Percentiles rank a stretch among this genome's conserved stretches.
These are phyloP conservation scores for Rhizopogon roseolus DNA, from an alignment of 768 basidiomycete genomes.

Conservation along the genomic window DNA sequence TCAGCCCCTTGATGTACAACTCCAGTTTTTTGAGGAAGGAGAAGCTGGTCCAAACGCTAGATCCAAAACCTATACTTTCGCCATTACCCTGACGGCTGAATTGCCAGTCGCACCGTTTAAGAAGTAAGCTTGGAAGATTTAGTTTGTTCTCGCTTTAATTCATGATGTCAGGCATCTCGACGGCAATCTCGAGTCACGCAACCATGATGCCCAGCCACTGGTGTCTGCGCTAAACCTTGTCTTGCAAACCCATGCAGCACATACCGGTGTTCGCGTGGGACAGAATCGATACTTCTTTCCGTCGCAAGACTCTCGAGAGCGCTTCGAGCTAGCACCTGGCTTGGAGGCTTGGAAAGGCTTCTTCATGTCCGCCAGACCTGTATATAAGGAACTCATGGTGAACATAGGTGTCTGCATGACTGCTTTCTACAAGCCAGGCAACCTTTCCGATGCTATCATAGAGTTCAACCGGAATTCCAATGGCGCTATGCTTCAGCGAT, in stretches of 20 bases:
- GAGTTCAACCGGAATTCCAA: slow-evolving; percentile 39
- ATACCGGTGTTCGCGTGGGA: slow-evolving; percentile 42
- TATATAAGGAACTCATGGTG: slow-evolving; percentile 44
- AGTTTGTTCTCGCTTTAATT: not conserved
- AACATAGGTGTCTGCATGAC: slow-evolving; percentile 53
- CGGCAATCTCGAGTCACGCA: slow-evolving; percentile 31
- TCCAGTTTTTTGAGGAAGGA: slow-evolving; percentile 39
- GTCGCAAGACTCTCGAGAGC: slow-evolving; percentile 19
- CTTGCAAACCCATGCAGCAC: slow-evolving; percentile 37
- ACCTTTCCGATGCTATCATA: slow-evolving; percentile 53
- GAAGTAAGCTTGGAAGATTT: slow-evolving; percentile 23
- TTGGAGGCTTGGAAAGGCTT: slow-evolving; percentile 45
- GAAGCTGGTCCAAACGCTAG: slow-evolving; percentile 24
- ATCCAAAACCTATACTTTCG: slow-evolving; percentile 33
- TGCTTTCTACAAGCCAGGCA: slow-evolving; percentile 54
- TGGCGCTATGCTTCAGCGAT: slow-evolving; percentile 40
- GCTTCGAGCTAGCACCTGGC: slow-evolving; percentile 28
- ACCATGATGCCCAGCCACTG: slow-evolving; percentile 38
- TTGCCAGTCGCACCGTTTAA: slow-evolving; percentile 25
- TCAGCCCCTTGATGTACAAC: slow-evolving; percentile 25
- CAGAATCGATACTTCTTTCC: slow-evolving; percentile 50
- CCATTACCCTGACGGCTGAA: slow-evolving; percentile 26
- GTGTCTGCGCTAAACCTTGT: slow-evolving; percentile 45
- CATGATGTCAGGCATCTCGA: slow-evolving; percentile 30
- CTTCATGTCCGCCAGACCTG: slow-evolving; percentile 47